Base-by-base conservation (phyloP, 805 yeast species). In the Debaryomyces hansenii region DNA sequence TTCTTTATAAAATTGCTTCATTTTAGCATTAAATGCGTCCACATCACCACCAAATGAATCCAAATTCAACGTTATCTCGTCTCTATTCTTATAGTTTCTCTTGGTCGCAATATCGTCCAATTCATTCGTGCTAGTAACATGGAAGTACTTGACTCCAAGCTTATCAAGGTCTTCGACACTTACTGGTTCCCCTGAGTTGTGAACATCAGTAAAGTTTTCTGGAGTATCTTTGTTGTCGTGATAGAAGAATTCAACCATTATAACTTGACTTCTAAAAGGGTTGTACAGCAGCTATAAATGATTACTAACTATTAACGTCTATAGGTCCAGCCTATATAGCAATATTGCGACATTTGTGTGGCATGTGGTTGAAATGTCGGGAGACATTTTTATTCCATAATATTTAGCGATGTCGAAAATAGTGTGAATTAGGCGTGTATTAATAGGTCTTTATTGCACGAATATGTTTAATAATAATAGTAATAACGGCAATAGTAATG, bases 81-180 rank as follows among this genome's bases (percentile, higher is more conserved):
- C 99, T 50, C 95, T 72, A 68, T 90, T 90, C 63, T 80, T 84
- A 72, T 94, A 92, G 24, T 76, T 62, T 49, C 97, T 78, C 53
- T 86, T 77, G 8, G 53, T 47, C 9, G 97, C 96, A 20, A 94
- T 58, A 11, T 56, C 62, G 56, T 90, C 78, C 36, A 92, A 90
- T 34, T 76, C 77, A 2, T 78, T 79, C 2, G 68, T 72, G 28
- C 70, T 64, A 16, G 73, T 72, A 31, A 83, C 69, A 41, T 79
- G 67, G 54, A 67, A 74, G 64, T 87, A 86, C 20, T 83, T 62
- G 4, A 90, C 95, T 0, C 96, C 97, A 14, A 90, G 56, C 35
- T 74, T 58, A 1, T 65, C 66, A 37, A 91, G 70, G 36, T 78
- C 69, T 11, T 74, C 80, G 5, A 64, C 60, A 0, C 79, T 47